Percentiles rank a stretch among this genome's conserved stretches.
phyloP scores from a whole-genome alignment of 805 yeast species.

The Wickerhamomyces kurtzmanii region DNA sequence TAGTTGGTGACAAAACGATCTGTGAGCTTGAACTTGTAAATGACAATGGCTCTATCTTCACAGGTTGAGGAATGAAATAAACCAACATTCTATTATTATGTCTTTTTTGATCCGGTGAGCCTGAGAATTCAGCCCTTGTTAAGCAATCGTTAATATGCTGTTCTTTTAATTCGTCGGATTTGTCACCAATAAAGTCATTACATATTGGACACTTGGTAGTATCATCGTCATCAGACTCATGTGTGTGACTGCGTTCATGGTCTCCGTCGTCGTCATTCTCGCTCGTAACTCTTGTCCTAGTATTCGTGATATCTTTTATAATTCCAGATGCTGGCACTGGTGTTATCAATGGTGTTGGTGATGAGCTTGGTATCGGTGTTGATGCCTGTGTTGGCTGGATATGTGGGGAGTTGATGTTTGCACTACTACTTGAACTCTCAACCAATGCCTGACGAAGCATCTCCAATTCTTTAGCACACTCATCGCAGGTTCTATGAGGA shows the following conservation, averaged over 20 bases:
- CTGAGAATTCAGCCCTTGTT: slow-evolving; percentile 45
- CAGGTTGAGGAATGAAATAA: slow-evolving; percentile 31
- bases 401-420: too few relatives aligned
- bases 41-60: slow-evolving; percentile 5
- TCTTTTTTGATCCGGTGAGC: slow-evolving; percentile 48
- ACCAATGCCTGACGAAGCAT: slow-evolving; percentile 35
- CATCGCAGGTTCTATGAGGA: slow-evolving; percentile 67
- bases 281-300: slow-evolving; percentile 1
- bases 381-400: too few relatives aligned
- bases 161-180: slow-evolving; percentile 31
- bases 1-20: slow-evolving; percentile 2
- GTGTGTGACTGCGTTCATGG: too few relatives aligned
- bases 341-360: too few relatives aligned
- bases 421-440: slow-evolving; percentile 5
- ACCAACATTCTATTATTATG: slow-evolving; percentile 78
- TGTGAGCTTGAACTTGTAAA: too few relatives aligned
- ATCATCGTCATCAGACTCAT: slow-evolving; percentile 13
- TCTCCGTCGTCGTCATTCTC: slow-evolving; percentile 3
- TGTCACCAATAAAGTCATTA: slow-evolving; percentile 10
- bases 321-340: not conserved
- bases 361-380: too few relatives aligned
- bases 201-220: slow-evolving; percentile 32
- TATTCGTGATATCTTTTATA: not conserved
- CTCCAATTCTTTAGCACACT: slow-evolving; percentile 54
- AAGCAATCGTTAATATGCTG: slow-evolving; percentile 68